Conservation (phyloP, 1,284 basidiomycete species). For the Fomes fomentarius region DNA sequence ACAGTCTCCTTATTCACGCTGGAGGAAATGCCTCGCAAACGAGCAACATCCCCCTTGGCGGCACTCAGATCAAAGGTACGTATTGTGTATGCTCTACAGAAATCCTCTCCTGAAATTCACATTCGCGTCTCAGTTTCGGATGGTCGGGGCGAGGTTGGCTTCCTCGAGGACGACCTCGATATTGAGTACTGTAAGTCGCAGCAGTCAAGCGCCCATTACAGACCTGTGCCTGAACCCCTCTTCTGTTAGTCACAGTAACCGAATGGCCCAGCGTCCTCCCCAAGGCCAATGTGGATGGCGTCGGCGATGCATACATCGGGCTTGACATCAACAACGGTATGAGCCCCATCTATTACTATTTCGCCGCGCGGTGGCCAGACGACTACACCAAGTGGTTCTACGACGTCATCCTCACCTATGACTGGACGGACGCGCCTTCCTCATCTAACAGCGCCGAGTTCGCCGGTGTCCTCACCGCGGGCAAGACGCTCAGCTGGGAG, state of each 20-base stretch:
- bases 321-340: slow-evolving; percentile 21
- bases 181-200: slow-evolving; percentile 18
- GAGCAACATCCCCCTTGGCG: slow-evolving; percentile 12
- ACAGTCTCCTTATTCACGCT: slow-evolving; percentile 12
- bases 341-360: slow-evolving; percentile 19
- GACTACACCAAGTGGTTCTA: slow-evolving; percentile 20
- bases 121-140: not conserved
- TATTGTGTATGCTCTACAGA: not conserved
- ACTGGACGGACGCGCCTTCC: slow-evolving; percentile 13
- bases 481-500: slow-evolving; percentile 18
- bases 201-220: not conserved
- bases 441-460: slow-evolving; percentile 10
- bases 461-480: slow-evolving; percentile 18
- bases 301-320: slow-evolving; percentile 12
- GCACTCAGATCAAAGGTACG: slow-evolving; percentile 9
- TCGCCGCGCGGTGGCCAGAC: slow-evolving; percentile 13
- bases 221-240: not conserved
- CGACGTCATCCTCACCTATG: slow-evolving; percentile 20
- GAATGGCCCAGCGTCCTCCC: slow-evolving; percentile 14
- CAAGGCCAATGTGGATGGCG: not conserved
- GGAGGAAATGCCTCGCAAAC: slow-evolving; percentile 1
- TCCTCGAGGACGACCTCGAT: slow-evolving; percentile 18
- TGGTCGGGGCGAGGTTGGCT: slow-evolving; percentile 9
- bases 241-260: not conserved
- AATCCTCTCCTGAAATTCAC: too few relatives aligned